phyloP scores from a whole-genome alignment of 2,329 filamentous ascomycete species.

The Thermomyces lanuginosus region DNA sequence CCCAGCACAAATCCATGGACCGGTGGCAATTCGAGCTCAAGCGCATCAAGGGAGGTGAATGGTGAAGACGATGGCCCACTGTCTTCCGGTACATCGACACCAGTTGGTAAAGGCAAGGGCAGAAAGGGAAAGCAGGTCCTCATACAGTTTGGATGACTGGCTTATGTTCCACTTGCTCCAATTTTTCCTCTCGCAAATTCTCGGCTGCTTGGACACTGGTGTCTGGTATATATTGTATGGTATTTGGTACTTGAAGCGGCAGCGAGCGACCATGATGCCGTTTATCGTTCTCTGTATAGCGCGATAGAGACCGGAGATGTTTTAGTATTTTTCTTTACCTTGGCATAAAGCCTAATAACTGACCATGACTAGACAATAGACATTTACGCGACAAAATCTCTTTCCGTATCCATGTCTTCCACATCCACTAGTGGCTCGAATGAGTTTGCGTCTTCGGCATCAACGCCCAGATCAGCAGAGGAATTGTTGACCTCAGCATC shows the following conservation, averaged over 20 bases:
- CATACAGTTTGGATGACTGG: slow-evolving; percentile 21
- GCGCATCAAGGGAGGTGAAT: slow-evolving; percentile 4
- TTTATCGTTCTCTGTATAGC: too few species aligned
- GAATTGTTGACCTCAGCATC: slow-evolving; percentile 26
- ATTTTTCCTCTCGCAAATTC: too few species aligned
- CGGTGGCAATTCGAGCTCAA: slow-evolving; percentile 5
- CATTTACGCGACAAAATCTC: too few species aligned
- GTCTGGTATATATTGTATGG: too few species aligned
- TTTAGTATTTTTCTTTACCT: background rate
- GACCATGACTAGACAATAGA: background rate
- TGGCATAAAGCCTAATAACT: background rate
- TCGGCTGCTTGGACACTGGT: too few species aligned
- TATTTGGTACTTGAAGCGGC: too few species aligned
- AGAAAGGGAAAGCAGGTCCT: slow-evolving; percentile 24
- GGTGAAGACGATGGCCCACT: slow-evolving; percentile 7
- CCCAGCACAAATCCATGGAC: slow-evolving; percentile 24
- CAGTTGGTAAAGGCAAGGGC: slow-evolving; percentile 18
- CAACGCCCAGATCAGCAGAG: background rate
- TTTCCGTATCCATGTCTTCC: too few species aligned
- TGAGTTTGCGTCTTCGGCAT: slow-evolving; percentile 4
- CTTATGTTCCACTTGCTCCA: too few species aligned
- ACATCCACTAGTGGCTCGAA: slow-evolving; percentile 5
- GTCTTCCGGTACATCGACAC: slow-evolving; percentile 3
- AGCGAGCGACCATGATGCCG: too few species aligned
- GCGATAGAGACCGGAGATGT: background rate